A percentile compares a stretch with the other conserved stretches of the same genome.
phyloP scores from a whole-genome alignment of 2,329 filamentous ascomycete species.

The Neocucurbitaria cava region DNA sequence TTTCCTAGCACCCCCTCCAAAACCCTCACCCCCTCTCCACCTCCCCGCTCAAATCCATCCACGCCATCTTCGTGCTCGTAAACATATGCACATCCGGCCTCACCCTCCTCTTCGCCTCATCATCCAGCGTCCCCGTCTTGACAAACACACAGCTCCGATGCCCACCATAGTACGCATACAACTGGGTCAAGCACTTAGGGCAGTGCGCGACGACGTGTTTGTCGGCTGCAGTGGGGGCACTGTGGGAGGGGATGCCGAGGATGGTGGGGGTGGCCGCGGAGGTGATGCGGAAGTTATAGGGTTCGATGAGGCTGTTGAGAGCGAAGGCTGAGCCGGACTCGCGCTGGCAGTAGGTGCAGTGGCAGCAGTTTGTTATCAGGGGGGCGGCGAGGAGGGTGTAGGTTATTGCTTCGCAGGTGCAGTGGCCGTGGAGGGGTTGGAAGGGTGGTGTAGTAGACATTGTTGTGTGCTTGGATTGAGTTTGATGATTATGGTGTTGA shows the following conservation, averaged over 20 bases:
- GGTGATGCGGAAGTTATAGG: constrained; percentile 39
- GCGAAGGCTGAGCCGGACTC: constrained; percentile 50
- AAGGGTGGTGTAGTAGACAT: not conserved
- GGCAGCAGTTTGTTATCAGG: constrained; percentile 51
- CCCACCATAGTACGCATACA: not conserved
- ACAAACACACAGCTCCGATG: constrained; percentile 45
- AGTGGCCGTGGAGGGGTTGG: constrained; percentile 20
- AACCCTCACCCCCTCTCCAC: constrained; percentile 28
- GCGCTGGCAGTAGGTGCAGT: constrained; percentile 57
- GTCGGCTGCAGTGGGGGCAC: constrained; percentile 22
- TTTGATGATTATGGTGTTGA: too few relatives aligned
- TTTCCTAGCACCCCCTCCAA: not conserved
- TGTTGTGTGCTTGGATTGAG: too few relatives aligned
- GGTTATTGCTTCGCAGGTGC: constrained; percentile 25
- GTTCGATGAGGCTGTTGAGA: constrained; percentile 54
- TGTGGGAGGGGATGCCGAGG: constrained; percentile 12
- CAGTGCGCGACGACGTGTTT: constrained; percentile 40
- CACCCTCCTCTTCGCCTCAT: constrained; percentile 31
- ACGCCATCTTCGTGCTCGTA: constrained; percentile 32
- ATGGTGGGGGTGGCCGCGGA: not conserved
- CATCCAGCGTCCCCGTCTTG: constrained; percentile 55
- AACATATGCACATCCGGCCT: constrained; percentile 58
- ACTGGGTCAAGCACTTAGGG: constrained; percentile 27
- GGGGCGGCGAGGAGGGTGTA: constrained; percentile 30
- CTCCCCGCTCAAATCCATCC: constrained; percentile 49